phyloP scores from a whole-genome alignment of 2,329 filamentous ascomycete genomes.

The Rasamsonia emersonii region DNA sequence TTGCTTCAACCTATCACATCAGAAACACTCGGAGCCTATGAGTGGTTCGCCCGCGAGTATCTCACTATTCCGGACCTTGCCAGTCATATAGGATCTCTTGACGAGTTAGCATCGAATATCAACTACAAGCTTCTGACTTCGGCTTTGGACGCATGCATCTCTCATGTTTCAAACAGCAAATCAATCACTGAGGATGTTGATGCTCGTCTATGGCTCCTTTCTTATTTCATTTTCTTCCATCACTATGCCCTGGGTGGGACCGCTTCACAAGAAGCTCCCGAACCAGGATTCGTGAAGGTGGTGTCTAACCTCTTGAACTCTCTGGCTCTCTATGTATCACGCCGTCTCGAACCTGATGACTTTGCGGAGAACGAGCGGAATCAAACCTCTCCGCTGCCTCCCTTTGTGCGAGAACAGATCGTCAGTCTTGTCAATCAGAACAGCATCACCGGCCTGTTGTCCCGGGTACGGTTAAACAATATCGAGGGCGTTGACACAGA shows the following conservation, averaged over 20 bases:
- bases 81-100: conserved; percentile 28
- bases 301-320: conserved; percentile 49
- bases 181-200: conserved; percentile 27
- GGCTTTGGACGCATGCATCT: conserved; percentile 26
- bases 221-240: conserved; percentile 52
- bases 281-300: conserved; percentile 47
- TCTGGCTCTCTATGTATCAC: conserved; percentile 47
- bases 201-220: conserved; percentile 48
- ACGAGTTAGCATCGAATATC: conserved; percentile 37
- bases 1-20: conserved; percentile 35
- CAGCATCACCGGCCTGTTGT: conserved; percentile 59
- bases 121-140: conserved; percentile 43
- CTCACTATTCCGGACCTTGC: conserved; percentile 37
- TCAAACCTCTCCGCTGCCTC: conserved; percentile 24
- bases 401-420: conserved; percentile 59
- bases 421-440: conserved; percentile 64
- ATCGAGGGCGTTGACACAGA: conserved; percentile 16
- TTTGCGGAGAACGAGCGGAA: conserved; percentile 18
- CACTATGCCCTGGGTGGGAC: conserved; percentile 36
- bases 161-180: conserved; percentile 14
- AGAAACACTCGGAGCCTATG: conserved; percentile 36
- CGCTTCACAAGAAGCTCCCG: conserved; percentile 32
- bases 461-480: conserved; percentile 24
- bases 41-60: conserved; percentile 38
- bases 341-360: conserved; percentile 38